Evolutionary conservation across 75 land plant genomes (phyloP).

Genomic region (Selaginella moellendorffii): DNA sequence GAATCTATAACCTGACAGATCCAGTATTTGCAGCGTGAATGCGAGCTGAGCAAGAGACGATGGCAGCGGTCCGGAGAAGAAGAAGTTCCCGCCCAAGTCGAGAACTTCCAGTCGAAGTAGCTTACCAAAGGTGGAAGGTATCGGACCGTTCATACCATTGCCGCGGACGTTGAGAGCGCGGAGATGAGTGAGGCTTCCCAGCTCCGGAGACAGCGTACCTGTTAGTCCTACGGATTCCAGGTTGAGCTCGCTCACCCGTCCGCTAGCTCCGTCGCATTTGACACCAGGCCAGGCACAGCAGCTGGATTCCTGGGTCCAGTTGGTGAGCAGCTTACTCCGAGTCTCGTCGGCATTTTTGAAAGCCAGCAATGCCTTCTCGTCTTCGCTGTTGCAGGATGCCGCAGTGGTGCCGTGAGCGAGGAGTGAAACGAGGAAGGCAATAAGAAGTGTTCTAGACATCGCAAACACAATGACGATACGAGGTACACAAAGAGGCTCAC

Average conservation of each 20-base stretch:
- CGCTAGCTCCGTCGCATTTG: neutral
- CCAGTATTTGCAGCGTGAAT: neutral
- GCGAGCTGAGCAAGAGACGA: neutral
- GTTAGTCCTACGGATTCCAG: neutral
- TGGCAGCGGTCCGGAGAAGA: slow-evolving; percentile 12
- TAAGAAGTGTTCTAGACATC: neutral
- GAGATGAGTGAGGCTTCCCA: neutral
- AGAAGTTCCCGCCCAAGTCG: slow-evolving; percentile 29
- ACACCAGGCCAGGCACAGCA: neutral
- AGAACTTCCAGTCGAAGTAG: slow-evolving; percentile 30
- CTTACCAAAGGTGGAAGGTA: slow-evolving; percentile 31
- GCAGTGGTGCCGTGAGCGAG: too few species aligned
- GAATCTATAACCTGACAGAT: neutral
- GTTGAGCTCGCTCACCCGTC: slow-evolving; percentile 3
- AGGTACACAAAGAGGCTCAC: neutral
- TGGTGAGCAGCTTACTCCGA: neutral
- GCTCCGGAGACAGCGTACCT: neutral
- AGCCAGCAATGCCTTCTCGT: slow-evolving; percentile 1
- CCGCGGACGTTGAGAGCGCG: slow-evolving; percentile 21
- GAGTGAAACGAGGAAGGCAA: neutral
- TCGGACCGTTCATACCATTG: slow-evolving; percentile 38
- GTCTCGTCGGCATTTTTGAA: neutral
- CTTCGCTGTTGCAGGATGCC: neutral
- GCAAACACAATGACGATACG: neutral
- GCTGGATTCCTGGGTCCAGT: neutral